A percentile compares a stretch with the other conserved stretches of the same genome.
These are phyloP conservation scores for Excoecaria agallocha DNA, from an alignment of 345 rosid species.

Conservation along the genomic window DNA sequence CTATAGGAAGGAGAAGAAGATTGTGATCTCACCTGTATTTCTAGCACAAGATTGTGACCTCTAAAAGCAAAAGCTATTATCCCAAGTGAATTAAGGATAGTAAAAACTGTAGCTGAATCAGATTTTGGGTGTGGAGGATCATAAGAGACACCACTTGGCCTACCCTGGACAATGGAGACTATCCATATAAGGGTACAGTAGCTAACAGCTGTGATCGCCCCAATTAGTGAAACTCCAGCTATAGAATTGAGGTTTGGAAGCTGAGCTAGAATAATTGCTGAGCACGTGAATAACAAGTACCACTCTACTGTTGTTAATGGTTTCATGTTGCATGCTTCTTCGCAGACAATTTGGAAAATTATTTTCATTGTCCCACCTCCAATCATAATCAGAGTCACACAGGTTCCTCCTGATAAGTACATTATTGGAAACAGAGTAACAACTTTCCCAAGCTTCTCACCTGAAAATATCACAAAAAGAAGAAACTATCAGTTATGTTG, in stretches of 20 bases:
- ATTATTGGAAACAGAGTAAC: constrained; percentile 52
- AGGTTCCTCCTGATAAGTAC: constrained; percentile 63
- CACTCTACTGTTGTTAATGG: constrained; percentile 39
- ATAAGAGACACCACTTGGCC: constrained; percentile 32
- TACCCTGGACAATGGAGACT: constrained; percentile 28
- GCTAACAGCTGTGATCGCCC: constrained; percentile 55
- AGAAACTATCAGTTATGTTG: too few species aligned
- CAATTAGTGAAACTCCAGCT: constrained; percentile 56
- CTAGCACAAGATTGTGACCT: constrained; percentile 65
- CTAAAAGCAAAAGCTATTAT: constrained; percentile 57
- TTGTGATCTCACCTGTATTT: constrained; percentile 45
- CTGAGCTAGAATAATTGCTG: constrained; percentile 45
- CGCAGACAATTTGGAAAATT: constrained; percentile 41
- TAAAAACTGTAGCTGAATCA: constrained; percentile 18
- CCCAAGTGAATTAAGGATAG: constrained; percentile 45
- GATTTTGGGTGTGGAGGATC: constrained; percentile 26
- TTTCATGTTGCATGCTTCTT: constrained; percentile 23
- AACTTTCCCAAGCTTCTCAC: constrained; percentile 50
- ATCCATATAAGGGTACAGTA: constrained; percentile 53
- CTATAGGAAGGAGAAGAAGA: background rate
- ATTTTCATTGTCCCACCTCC: constrained; percentile 51
- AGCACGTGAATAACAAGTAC: constrained; percentile 46
- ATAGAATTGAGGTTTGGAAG: constrained; percentile 66
- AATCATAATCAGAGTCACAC: constrained; percentile 50
- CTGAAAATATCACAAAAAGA: constrained; percentile 21